Conservation (phyloP, 2,329 filamentous ascomycete species). For the Fusarium irregulare region DNA sequence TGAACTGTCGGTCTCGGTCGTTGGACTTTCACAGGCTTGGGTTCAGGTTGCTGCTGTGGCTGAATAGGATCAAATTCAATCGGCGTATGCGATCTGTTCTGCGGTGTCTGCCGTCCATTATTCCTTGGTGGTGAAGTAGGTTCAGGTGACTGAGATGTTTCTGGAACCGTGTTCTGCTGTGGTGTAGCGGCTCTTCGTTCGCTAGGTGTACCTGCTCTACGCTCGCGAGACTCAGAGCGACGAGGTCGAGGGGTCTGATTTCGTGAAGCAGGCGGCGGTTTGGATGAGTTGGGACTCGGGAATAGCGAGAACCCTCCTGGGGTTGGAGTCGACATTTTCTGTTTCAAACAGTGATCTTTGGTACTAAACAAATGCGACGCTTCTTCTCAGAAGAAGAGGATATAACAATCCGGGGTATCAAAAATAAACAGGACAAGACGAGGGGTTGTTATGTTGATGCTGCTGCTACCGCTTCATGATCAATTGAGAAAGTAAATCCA, state of each 20-base stretch:
- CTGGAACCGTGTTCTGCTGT: constrained; percentile 27
- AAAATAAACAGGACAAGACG: not conserved
- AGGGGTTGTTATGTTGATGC: not conserved
- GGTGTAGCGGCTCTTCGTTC: constrained; percentile 45
- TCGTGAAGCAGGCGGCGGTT: constrained; percentile 47
- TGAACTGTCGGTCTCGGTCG: constrained; percentile 57
- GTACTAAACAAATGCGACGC: not conserved
- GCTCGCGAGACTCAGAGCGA: constrained; percentile 53
- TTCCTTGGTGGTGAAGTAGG: constrained; percentile 39
- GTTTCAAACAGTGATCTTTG: constrained; percentile 35
- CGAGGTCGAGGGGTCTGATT: constrained; percentile 56
- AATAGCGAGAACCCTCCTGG: constrained; percentile 68
- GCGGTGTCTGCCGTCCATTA: constrained; percentile 50
- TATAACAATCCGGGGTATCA: constrained; percentile 32
- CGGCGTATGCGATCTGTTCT: constrained; percentile 49
- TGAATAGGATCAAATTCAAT: constrained; percentile 50
- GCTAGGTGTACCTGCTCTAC: constrained; percentile 53
- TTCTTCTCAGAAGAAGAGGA: constrained; percentile 46
- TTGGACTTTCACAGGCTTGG: constrained; percentile 48
- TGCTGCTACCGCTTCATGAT: constrained; percentile 47
- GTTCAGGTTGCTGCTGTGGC: constrained; percentile 43
- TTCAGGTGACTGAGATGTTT: constrained; percentile 38
- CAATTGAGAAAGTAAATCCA: constrained; percentile 1
- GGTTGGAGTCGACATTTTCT: constrained; percentile 55
- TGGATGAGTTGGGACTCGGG: constrained; percentile 60